Conservation (phyloP, 495 filamentous ascomycete species). For the Copromyces sp. region DNA sequence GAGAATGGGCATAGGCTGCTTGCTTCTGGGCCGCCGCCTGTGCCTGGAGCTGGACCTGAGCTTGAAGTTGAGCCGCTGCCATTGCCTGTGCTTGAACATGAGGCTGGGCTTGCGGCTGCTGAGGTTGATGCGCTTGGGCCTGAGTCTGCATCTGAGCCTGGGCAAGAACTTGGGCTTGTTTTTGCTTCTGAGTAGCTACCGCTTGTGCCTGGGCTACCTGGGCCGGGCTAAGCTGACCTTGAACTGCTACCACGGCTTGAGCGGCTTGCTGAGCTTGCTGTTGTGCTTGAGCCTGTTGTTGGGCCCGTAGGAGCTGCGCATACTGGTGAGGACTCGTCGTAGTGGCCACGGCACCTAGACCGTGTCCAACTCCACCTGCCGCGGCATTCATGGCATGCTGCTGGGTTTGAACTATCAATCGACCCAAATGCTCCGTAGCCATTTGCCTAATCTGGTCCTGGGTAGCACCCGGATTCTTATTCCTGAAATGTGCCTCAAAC, state of each 20-base stretch:
- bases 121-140: not conserved
- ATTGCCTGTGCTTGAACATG: not conserved
- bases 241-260: not conserved
- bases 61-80: not conserved
- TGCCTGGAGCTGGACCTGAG: not conserved
- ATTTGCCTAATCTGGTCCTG: conserved; percentile 50
- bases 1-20: conserved; percentile 1
- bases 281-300: conserved; percentile 41
- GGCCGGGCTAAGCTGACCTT: not conserved
- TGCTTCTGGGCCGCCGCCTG: conserved; percentile 1
- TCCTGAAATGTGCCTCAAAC: conserved; percentile 25
- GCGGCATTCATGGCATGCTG: conserved; percentile 54
- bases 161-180: conserved; percentile 18
- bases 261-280: conserved; percentile 2
- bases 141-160: conserved; percentile 7
- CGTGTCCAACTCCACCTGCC: conserved; percentile 37
- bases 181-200: conserved; percentile 45
- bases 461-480: conserved; percentile 44
- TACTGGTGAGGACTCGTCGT: conserved; percentile 52
- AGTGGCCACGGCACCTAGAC: conserved; percentile 18
- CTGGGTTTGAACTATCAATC: conserved; percentile 23
- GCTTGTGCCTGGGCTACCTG: not conserved
- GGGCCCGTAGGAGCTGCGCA: conserved; percentile 61
- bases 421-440: conserved; percentile 46
- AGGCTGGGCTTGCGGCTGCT: not conserved